These are phyloP conservation scores for Candida piceae DNA, from an alignment of 805 yeast species.

Conservation along the genomic window DNA sequence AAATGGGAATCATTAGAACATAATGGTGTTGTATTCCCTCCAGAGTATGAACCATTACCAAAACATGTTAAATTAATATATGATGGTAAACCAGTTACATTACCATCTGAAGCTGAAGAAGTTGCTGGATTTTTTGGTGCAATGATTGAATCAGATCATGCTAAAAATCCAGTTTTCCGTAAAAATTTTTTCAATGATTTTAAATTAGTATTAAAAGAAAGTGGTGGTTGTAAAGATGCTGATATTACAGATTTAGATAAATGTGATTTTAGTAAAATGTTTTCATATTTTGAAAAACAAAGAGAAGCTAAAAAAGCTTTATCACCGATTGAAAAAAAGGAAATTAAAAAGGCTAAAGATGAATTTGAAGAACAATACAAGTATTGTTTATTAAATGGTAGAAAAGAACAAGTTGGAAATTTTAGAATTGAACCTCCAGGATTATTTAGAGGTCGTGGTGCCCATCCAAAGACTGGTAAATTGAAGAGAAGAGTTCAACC, in stretches of 20 bases:
- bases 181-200: conserved; percentile 85
- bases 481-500: conserved; percentile 82
- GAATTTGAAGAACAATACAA: conserved; percentile 74
- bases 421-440: conserved; percentile 97
- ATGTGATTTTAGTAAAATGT: conserved; percentile 77
- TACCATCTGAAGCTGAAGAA: conserved; percentile 85
- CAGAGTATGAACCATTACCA: conserved; percentile 85
- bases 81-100: conserved; percentile 66
- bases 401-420: conserved; percentile 89
- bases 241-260: conserved; percentile 53
- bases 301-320: conserved; percentile 69
- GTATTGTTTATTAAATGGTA: conserved; percentile 76
- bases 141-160: conserved; percentile 82
- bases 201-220: conserved; percentile 56
- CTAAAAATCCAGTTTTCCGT: conserved; percentile 78
- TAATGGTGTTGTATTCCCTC: conserved; percentile 90
- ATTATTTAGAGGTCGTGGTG: conserved; percentile 91
- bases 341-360: conserved; percentile 66
- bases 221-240: conserved; percentile 56
- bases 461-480: conserved; percentile 94
- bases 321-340: conserved; percentile 71
- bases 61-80: conserved; percentile 68
- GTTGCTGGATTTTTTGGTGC: conserved; percentile 96
- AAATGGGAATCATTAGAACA: conserved; percentile 88
- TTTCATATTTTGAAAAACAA: conserved; percentile 59